Base-by-base conservation (phyloP, 2,329 filamentous ascomycete species). In the Aspergillus jensenii region DNA sequence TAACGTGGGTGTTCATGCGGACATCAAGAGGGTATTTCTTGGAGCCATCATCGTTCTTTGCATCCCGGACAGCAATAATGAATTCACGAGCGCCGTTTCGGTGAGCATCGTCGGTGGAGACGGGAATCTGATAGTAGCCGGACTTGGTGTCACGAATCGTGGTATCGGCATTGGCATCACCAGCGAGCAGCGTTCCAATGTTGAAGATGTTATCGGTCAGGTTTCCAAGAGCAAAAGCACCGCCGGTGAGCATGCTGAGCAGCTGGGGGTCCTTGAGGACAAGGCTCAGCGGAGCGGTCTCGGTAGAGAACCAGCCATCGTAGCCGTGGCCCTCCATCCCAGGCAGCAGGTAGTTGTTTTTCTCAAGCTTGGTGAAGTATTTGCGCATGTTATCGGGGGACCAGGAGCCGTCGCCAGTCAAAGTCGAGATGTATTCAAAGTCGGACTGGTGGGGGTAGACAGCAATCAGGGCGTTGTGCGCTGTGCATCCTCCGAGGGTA, bases 391-490 rank as follows among this genome's bases (percentile, higher is more conserved):
- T 84, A 1, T 73, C 71, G 0, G 84, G 74, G 0, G 75, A 72
- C 86, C 86, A 89, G 0, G 82, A 83, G 2, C 71, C 63, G 64
- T 89, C 86, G 4, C 85, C 85, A 2, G 86, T 89, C 27, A 87
- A 65, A 12, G 72, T 70, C 3, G 80, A 81, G 55, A 89, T 82
- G 64, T 82, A 72, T 46, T 85, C 76, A 72, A 83, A 89, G 69
- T 89, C 87, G 27, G 79, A 81, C 47, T 82, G 77, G 57, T 84
- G 79, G 0, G 86, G 85, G 59, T 85, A 81, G 25, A 87, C 76
- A 15, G 81, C 78, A 49, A 88, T 82, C 45, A 87, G 71, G 6
- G 84, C 85, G 45, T 87, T 86, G 71, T 89, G 86, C 5, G 82
- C 79, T 1, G 83, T 81, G 70, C 84, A 86, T 4, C 84, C 84